A percentile compares a stretch with the other conserved stretches of the same genome.
Conservation (phyloP, 331 rosid genomes). For the Rhamnella rubrinervis region DNA sequence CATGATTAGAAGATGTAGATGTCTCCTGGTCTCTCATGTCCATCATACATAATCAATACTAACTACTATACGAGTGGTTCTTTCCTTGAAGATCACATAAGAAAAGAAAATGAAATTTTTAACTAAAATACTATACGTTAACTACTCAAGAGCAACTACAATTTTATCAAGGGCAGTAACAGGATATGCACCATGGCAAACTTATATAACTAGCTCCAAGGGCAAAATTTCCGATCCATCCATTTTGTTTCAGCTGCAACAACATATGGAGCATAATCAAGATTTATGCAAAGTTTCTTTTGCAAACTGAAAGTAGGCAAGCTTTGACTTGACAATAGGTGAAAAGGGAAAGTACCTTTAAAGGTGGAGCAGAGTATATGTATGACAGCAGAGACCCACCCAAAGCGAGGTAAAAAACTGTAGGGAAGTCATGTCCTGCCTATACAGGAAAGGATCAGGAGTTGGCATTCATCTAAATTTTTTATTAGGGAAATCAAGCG, state of each 20-base stretch:
- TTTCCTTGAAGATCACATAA: too few species aligned
- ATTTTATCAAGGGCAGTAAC: slow-evolving; percentile 5
- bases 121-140: too few species aligned
- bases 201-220: slow-evolving; percentile 98
- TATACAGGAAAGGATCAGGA: slow-evolving; percentile 37
- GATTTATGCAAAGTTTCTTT: slow-evolving; percentile 7
- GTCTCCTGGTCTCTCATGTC: too few species aligned
- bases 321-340: slow-evolving; percentile 7
- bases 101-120: too few species aligned
- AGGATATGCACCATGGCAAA: slow-evolving; percentile 83
- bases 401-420: slow-evolving; percentile 78
- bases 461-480: slow-evolving; percentile 20
- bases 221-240: slow-evolving; percentile 98
- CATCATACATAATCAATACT: too few species aligned
- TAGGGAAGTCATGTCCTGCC: slow-evolving; percentile 90
- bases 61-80: too few species aligned
- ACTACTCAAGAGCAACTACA: background rate
- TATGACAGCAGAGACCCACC: slow-evolving; percentile 93
- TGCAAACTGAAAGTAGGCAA: slow-evolving; percentile 8
- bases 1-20: background rate
- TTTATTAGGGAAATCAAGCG: slow-evolving; percentile 8
- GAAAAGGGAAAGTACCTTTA: slow-evolving; percentile 50
- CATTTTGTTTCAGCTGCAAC: slow-evolving; percentile 91
- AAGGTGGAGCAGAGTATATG: slow-evolving; percentile 95
- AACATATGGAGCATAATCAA: slow-evolving; percentile 23